Evolutionary conservation across 2,329 filamentous ascomycete species (phyloP).

Genomic region (Fonsecaea monophora): DNA sequence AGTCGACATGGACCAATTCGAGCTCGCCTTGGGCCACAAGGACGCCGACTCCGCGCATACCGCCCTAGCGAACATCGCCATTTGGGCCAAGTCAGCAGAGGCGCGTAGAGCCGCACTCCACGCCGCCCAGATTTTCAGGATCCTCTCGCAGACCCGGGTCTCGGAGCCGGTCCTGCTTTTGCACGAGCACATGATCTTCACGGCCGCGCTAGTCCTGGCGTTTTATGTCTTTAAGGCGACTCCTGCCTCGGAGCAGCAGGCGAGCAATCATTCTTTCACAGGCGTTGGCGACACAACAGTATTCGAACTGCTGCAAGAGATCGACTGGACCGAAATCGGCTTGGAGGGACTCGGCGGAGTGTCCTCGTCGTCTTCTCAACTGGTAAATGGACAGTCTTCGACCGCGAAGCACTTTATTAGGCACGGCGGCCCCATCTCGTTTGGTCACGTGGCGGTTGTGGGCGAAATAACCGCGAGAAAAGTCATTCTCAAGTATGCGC

Average conservation of each 20-base stretch:
- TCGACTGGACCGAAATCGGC: conserved; percentile 15
- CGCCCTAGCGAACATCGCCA: conserved; percentile 57
- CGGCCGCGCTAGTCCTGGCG: conserved; percentile 18
- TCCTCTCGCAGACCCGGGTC: conserved; percentile 58
- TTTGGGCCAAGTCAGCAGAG: conserved; percentile 58
- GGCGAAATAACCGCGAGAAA: conserved; percentile 11
- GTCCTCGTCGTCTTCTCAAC: no score
- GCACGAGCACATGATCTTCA: conserved; percentile 12
- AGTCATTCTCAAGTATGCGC: conserved; percentile 17
- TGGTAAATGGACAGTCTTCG: neutral
- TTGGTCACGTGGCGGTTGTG: neutral
- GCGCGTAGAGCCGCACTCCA: conserved; percentile 59
- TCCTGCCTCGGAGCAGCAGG: neutral
- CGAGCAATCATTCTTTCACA: no score
- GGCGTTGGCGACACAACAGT: neutral
- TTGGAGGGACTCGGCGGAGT: neutral
- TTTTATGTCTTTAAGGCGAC: conserved; percentile 9
- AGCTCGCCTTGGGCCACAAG: conserved; percentile 13
- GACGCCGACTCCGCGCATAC: neutral
- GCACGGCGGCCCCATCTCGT: conserved; percentile 2
- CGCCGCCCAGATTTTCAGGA: conserved; percentile 59
- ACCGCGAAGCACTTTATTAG: neutral
- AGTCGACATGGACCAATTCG: conserved; percentile 9
- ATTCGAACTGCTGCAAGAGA: neutral
- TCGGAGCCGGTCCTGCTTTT: conserved; percentile 49